Evolutionary conservation across 805 yeast genomes (phyloP).

Genomic region (Starmerella floris): DNA sequence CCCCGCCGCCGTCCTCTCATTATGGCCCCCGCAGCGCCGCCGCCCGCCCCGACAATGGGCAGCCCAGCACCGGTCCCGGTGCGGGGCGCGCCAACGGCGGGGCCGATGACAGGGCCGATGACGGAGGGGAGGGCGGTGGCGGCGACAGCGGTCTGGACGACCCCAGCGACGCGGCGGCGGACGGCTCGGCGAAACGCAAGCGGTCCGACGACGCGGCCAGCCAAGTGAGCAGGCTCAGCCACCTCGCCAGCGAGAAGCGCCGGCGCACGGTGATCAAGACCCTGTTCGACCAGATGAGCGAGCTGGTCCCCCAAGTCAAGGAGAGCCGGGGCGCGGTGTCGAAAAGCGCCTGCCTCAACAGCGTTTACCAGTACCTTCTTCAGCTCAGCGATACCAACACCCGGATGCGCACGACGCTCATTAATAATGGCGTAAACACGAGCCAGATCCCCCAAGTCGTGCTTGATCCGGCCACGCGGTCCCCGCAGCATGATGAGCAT

Average conservation of each 20-base stretch:
- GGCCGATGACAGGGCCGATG: not conserved
- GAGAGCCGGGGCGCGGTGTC: conserved; percentile 14
- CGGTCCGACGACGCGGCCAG: not conserved
- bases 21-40: not conserved
- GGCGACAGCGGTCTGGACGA: not conserved
- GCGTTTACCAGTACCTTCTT: conserved; percentile 22
- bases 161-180: not conserved
- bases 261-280: conserved; percentile 31
- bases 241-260: conserved; percentile 30
- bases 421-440: conserved; percentile 16
- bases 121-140: not conserved
- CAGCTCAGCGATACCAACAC: conserved; percentile 22
- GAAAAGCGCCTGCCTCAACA: conserved; percentile 23
- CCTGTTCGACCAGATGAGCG: conserved; percentile 28
- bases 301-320: conserved; percentile 26
- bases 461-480: conserved; percentile 1
- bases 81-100: not conserved
- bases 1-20: conserved; percentile 1
- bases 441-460: conserved; percentile 4
- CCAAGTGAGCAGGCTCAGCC: conserved; percentile 24
- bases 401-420: conserved; percentile 19
- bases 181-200: not conserved
- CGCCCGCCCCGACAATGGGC: not conserved
- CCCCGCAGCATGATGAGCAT: not conserved
- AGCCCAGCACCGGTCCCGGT: not conserved